Conservation (phyloP, 2,329 filamentous ascomycete species). For the Curvularia eragrostidis region DNA sequence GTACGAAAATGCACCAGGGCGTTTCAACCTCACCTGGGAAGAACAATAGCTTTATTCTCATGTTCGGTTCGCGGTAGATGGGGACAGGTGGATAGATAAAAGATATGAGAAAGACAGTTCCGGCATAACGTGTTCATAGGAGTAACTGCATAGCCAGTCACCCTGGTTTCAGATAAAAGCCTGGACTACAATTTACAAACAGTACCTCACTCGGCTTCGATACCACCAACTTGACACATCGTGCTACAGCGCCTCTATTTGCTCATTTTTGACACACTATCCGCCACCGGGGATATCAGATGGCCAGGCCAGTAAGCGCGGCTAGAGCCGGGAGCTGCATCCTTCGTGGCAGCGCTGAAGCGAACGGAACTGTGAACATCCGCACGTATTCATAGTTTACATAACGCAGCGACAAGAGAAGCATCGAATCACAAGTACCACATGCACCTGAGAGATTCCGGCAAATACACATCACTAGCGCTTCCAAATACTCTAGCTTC, state of each 20-base stretch:
- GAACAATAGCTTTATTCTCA: slow-evolving; percentile 39
- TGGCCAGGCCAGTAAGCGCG: neutral
- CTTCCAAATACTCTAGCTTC: neutral
- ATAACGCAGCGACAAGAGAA: neutral
- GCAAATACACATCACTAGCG: neutral
- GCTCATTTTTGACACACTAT: neutral
- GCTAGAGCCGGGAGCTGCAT: neutral
- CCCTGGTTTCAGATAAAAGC: neutral
- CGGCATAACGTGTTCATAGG: neutral
- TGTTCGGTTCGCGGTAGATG: neutral
- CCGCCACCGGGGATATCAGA: neutral
- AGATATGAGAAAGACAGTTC: neutral
- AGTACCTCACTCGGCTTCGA: neutral
- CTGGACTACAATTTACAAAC: neutral
- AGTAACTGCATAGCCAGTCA: neutral
- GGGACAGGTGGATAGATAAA: neutral
- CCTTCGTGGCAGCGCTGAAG: neutral
- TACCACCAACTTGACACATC: neutral
- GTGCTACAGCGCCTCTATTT: neutral
- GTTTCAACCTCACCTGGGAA: slow-evolving; percentile 84
- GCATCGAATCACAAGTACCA: neutral
- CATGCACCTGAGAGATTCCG: neutral
- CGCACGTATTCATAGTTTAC: neutral
- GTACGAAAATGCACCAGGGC: slow-evolving; percentile 77
- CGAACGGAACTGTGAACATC: neutral